Evolutionary conservation across 129 eudicot genomes (phyloP).

Genomic region (Centaurea solstitialis): DNA sequence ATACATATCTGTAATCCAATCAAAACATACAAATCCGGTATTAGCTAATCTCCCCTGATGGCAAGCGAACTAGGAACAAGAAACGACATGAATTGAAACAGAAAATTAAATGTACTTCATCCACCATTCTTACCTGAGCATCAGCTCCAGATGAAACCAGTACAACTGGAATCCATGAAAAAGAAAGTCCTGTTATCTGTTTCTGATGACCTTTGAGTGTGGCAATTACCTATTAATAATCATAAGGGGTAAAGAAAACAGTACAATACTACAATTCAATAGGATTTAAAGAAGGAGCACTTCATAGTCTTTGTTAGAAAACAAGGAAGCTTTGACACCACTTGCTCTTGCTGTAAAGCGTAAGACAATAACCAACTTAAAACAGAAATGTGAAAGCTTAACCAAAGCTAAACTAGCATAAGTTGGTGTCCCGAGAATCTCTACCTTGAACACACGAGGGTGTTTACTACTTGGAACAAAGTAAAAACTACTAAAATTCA

Average conservation of each 20-base stretch:
- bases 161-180: constrained; percentile 58
- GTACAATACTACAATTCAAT: neutral
- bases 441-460: no score
- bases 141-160: constrained; percentile 84
- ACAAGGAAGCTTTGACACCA: no score
- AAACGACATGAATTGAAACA: no score
- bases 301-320: no score
- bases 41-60: constrained; percentile 1
- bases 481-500: no score
- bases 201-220: constrained; percentile 81
- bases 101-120: neutral
- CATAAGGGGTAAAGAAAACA: neutral
- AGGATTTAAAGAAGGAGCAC: no score
- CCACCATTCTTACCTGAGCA: constrained; percentile 69
- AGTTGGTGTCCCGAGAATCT: no score
- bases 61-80: neutral
- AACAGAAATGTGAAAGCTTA: no score
- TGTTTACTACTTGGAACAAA: no score
- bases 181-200: constrained; percentile 78
- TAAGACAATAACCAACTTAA: no score
- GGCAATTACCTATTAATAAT: constrained; percentile 52
- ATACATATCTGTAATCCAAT: constrained; percentile 51
- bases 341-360: no score
- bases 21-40: neutral
- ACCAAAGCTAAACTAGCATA: no score